These are phyloP conservation scores for Picea sitchensis DNA, from an alignment of 75 land plant species.

Conservation along the genomic window DNA sequence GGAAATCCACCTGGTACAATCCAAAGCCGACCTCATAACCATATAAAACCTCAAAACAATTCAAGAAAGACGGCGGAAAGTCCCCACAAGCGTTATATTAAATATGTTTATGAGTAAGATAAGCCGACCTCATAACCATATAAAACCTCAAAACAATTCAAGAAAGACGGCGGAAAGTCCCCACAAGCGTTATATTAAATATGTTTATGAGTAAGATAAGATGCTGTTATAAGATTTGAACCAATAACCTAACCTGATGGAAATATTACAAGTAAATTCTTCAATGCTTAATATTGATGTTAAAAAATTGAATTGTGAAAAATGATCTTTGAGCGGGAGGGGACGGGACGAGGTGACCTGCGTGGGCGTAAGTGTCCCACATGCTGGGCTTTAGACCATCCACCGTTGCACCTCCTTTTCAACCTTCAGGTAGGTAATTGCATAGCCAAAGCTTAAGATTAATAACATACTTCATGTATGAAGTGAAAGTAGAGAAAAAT, in stretches of 20 bases:
- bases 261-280: constrained; percentile 19
- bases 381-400: constrained; percentile 74
- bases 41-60: constrained; percentile 20
- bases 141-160: constrained; percentile 23
- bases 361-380: constrained; percentile 67
- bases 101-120: no score
- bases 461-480: not conserved
- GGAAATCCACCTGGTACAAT: constrained; percentile 26
- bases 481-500: no score
- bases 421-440: constrained; percentile 25
- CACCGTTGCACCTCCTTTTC: constrained; percentile 61
- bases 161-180: constrained; percentile 30
- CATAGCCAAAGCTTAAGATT: no score
- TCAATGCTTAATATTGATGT: not conserved
- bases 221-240: no score
- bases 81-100: constrained; percentile 16
- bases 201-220: no score
- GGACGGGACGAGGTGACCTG: constrained; percentile 14
- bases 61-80: constrained; percentile 29
- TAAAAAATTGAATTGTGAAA: not conserved
- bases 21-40: constrained; percentile 25
- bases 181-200: constrained; percentile 21
- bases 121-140: constrained; percentile 14
- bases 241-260: no score
- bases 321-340: not conserved